phyloP scores from a whole-genome alignment of 2,329 filamentous ascomycete species.

The Paracamarosporium sp. region DNA sequence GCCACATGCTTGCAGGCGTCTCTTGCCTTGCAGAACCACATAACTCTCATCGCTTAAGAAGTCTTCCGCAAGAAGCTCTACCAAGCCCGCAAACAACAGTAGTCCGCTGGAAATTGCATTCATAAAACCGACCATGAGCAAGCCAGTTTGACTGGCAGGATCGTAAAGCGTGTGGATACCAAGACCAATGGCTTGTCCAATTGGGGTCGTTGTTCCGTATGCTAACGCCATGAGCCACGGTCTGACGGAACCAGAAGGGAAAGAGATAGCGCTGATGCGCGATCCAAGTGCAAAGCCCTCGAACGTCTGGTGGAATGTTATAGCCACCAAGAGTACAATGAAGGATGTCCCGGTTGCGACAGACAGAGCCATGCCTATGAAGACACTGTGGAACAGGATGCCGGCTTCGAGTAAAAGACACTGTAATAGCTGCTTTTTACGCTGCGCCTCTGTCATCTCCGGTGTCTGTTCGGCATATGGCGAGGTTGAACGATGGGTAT shows the following conservation, averaged over 20 bases:
- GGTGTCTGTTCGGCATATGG: slow-evolving; percentile 21
- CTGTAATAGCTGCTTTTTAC: slow-evolving; percentile 71
- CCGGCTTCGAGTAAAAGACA: slow-evolving; percentile 78
- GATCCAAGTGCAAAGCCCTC: slow-evolving; percentile 74
- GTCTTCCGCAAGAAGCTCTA: slow-evolving; percentile 59
- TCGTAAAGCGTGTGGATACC: slow-evolving; percentile 59
- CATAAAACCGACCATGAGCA: slow-evolving; percentile 59
- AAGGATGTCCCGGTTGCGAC: slow-evolving; percentile 72
- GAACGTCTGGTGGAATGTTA: slow-evolving; percentile 75
- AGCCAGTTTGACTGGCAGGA: slow-evolving; percentile 54
- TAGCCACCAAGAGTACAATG: slow-evolving; percentile 70
- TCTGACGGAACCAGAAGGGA: slow-evolving; percentile 73
- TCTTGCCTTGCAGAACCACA: slow-evolving; percentile 62
- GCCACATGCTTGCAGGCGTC: slow-evolving; percentile 66
- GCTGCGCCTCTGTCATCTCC: slow-evolving; percentile 52
- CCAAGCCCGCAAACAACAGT: slow-evolving; percentile 57
- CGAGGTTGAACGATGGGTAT: slow-evolving; percentile 12
- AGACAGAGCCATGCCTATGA: slow-evolving; percentile 75
- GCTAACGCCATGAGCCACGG: slow-evolving; percentile 75
- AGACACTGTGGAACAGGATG: slow-evolving; percentile 80
- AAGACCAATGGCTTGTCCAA: slow-evolving; percentile 59
- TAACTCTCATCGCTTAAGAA: slow-evolving; percentile 70
- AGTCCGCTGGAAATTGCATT: slow-evolving; percentile 58
- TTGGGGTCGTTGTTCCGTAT: slow-evolving; percentile 64
- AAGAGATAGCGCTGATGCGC: slow-evolving; percentile 72